Base-by-base conservation (phyloP, 164 flowering plant genomes). In the Nymphaea thermarum region DNA sequence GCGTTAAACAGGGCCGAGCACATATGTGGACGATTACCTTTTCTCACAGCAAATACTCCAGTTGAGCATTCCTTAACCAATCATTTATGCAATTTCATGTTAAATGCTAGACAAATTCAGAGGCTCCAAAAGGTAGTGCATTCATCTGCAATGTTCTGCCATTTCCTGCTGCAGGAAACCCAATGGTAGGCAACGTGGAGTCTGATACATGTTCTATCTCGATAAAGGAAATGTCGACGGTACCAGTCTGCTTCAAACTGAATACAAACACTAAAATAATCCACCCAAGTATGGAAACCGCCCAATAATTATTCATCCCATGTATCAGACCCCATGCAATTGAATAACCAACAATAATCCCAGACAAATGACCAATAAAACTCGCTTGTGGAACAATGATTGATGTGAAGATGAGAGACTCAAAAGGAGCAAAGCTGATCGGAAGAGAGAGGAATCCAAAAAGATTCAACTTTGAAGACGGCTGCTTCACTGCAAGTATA, bases 371-470 rank as follows among this genome's bases (percentile, higher is more conserved):
- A 8, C 99, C 99, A 65, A 94, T 64, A 78, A 94, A 94, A 74
- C 99, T 94, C 15, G 99, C 99, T 72, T 91, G 99, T 0, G 99
- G 99, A 69, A 94, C 97, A 74, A 94, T 91, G 51, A 94, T 91
- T 4, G 99, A 91, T 10, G 99, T 94, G 67, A 94, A 90, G 10
- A 94, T 81, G 6, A 94, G 85, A 0, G 97, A 91, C 66, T 91
- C 99, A 76, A 94, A 94, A 11, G 99, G 99, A 0, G 97, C 99
- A 72, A 91, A 94, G 73, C 97, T 94, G 43, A 94, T 94, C 0
- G 98, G 98, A 67, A 94, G 82, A 0, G 97, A 91, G 57, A 94
- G 88, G 71, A 94, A 77, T 65, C 99, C 99, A 73, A 91, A 91
- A 59, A 94, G 88, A 61, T 94, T 76, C 78, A 94, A 78, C 85